Percentiles rank a stretch among this genome's conserved stretches.
Conservation (phyloP, 208 protist genomes). For the Angomonas deanei region DNA sequence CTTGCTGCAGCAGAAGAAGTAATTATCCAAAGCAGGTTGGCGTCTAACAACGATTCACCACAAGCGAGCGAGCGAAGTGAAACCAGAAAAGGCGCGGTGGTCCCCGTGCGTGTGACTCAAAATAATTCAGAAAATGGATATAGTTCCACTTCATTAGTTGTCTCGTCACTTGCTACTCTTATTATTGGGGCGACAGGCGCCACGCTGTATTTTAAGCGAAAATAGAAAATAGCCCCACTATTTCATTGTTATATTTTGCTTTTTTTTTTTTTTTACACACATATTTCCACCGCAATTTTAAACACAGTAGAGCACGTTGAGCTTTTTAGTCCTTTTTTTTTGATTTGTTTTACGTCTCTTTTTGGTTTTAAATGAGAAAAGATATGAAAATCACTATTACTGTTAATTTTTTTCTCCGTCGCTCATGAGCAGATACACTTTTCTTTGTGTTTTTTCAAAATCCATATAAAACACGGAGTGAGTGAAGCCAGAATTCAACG, state of each 20-base stretch:
- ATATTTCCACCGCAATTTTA: no score
- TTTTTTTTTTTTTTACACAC: no score
- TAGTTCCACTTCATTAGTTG: background rate
- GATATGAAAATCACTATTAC: background rate
- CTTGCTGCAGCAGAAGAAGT: constrained; percentile 13
- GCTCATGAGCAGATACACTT: no score
- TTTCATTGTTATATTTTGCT: background rate
- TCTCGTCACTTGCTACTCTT: background rate
- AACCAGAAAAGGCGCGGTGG: no score
- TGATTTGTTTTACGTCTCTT: background rate
- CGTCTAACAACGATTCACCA: background rate
- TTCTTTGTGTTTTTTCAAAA: no score
- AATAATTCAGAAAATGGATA: background rate
- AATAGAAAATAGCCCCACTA: background rate
- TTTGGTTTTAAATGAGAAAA: background rate
- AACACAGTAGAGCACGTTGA: no score
- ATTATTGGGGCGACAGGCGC: background rate
- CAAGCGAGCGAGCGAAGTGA: no score
- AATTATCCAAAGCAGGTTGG: constrained; percentile 8
- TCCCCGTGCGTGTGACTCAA: background rate
- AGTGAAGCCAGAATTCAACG: background rate
- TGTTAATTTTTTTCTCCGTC: background rate
- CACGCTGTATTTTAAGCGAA: background rate
- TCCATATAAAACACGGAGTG: background rate
- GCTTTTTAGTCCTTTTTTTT: no score